A percentile compares a stretch with the other conserved stretches of the same genome.
These are phyloP conservation scores for Acaromyces ingoldii DNA, from an alignment of 1,284 basidiomycete genomes.

Conservation along the genomic window DNA sequence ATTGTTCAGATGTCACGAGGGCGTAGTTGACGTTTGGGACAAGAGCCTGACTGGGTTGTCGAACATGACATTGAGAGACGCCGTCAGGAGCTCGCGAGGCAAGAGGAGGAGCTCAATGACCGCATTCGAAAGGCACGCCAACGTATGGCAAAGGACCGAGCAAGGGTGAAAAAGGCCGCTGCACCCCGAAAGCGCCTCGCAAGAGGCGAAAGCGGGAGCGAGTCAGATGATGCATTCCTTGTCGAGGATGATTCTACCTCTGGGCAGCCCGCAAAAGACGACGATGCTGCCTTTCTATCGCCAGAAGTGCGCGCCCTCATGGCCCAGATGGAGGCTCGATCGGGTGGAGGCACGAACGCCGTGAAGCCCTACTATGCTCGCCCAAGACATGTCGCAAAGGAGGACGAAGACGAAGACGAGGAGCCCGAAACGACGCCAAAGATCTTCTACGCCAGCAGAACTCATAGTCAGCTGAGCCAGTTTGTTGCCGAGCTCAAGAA, in stretches of 20 bases:
- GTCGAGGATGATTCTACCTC: background rate
- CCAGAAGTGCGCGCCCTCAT: slow-evolving; percentile 75
- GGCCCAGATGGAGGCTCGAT: slow-evolving; percentile 54
- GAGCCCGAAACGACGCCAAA: slow-evolving; percentile 49
- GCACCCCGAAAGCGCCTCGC: too few relatives aligned
- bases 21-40: slow-evolving; percentile 6
- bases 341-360: slow-evolving; percentile 5
- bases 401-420: slow-evolving; percentile 39
- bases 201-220: background rate
- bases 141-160: background rate
- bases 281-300: slow-evolving; percentile 58
- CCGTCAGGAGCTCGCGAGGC: slow-evolving; percentile 31
- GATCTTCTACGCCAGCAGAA: slow-evolving; percentile 88
- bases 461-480: slow-evolving; percentile 90
- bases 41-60: slow-evolving; percentile 54
- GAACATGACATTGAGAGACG: slow-evolving; percentile 49
- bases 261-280: slow-evolving; percentile 4
- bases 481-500: slow-evolving; percentile 78
- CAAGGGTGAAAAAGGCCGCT: slow-evolving; percentile 13
- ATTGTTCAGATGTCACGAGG: slow-evolving; percentile 12
- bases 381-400: slow-evolving; percentile 2
- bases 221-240: background rate
- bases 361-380: background rate
- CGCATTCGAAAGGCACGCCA: slow-evolving; percentile 24
- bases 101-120: slow-evolving; percentile 48